Evolutionary conservation across 441 rosid genomes (phyloP).

Genomic region (Aleurites moluccanus): DNA sequence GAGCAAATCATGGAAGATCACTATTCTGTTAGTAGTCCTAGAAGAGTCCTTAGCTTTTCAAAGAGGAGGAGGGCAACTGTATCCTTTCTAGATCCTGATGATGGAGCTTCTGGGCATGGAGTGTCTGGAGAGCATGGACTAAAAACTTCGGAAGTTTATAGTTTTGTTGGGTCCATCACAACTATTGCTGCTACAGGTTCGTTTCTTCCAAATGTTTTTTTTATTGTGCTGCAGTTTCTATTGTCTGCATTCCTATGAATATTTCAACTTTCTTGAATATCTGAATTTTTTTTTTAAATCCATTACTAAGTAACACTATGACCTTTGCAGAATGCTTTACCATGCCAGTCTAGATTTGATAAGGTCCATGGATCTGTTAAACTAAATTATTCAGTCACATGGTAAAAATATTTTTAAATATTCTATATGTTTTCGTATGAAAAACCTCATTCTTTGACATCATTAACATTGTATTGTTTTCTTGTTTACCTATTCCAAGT

Average conservation of each 20-base stretch:
- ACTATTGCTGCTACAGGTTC: slow-evolving; percentile 72
- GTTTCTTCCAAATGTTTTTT: not conserved
- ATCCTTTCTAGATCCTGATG: slow-evolving; percentile 45
- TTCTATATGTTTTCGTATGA: not conserved
- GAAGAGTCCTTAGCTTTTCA: slow-evolving; percentile 51
- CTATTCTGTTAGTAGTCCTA: slow-evolving; percentile 65
- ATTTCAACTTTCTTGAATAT: not conserved
- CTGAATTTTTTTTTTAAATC: not conserved
- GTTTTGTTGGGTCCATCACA: slow-evolving; percentile 80
- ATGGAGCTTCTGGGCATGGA: slow-evolving; percentile 41
- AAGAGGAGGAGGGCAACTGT: slow-evolving; percentile 49
- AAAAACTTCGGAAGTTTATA: slow-evolving; percentile 80
- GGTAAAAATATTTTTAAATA: not conserved
- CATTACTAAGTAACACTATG: not conserved
- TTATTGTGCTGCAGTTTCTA: not conserved
- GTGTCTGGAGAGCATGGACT: slow-evolving; percentile 70
- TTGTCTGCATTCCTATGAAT: not conserved
- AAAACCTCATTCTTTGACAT: not conserved
- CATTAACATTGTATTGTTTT: not conserved
- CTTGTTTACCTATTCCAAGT: not conserved
- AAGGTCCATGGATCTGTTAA: too few species aligned
- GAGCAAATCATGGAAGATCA: slow-evolving; percentile 52
- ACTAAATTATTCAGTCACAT: not conserved
- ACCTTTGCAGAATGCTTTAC: not conserved
- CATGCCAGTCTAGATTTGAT: not conserved